phyloP scores from a whole-genome alignment of 2,329 filamentous ascomycete genomes.

The Phyllosticta ampelicida region DNA sequence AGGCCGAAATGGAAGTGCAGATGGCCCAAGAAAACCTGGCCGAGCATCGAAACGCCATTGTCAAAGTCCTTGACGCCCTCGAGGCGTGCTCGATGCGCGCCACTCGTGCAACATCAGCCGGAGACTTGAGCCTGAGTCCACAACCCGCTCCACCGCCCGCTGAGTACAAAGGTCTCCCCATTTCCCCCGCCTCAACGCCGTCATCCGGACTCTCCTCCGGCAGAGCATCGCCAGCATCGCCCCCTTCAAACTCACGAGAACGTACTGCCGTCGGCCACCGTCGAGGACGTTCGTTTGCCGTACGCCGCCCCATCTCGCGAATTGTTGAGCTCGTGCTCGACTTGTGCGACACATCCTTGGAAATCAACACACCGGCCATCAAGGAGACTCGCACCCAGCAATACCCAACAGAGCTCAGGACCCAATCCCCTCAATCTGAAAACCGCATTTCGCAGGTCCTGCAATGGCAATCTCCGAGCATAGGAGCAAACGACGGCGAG shows the following conservation, averaged over 20 bases:
- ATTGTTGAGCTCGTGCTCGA: slow-evolving; percentile 94
- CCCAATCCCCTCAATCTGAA: slow-evolving; percentile 92
- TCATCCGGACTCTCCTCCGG: slow-evolving; percentile 61
- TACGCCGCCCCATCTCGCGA: slow-evolving; percentile 77
- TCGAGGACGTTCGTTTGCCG: slow-evolving; percentile 77
- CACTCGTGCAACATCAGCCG: slow-evolving; percentile 6
- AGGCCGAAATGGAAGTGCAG: slow-evolving; percentile 95
- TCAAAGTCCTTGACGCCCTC: slow-evolving; percentile 85
- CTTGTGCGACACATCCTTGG: slow-evolving; percentile 87
- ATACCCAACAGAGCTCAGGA: slow-evolving; percentile 65
- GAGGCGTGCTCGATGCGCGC: slow-evolving; percentile 54
- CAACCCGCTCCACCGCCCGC: slow-evolving; percentile 37
- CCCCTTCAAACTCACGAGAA: slow-evolving; percentile 55
- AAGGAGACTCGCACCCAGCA: slow-evolving; percentile 62
- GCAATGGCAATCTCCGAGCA: slow-evolving; percentile 92
- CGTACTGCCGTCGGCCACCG: slow-evolving; percentile 63
- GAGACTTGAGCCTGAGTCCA: slow-evolving; percentile 14
- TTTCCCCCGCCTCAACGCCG: slow-evolving; percentile 60
- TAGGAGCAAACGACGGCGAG: slow-evolving; percentile 84
- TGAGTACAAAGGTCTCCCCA: slow-evolving; percentile 80
- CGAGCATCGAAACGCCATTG: slow-evolving; percentile 88
- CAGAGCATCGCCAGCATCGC: slow-evolving; percentile 58
- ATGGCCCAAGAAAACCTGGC: slow-evolving; percentile 85
- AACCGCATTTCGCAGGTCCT: slow-evolving; percentile 87
- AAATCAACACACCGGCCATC: slow-evolving; percentile 88